Percentiles rank a stretch among this genome's conserved stretches.
Conservation (phyloP, 2,329 filamentous ascomycete species). For the Phialocephala subalpina region DNA sequence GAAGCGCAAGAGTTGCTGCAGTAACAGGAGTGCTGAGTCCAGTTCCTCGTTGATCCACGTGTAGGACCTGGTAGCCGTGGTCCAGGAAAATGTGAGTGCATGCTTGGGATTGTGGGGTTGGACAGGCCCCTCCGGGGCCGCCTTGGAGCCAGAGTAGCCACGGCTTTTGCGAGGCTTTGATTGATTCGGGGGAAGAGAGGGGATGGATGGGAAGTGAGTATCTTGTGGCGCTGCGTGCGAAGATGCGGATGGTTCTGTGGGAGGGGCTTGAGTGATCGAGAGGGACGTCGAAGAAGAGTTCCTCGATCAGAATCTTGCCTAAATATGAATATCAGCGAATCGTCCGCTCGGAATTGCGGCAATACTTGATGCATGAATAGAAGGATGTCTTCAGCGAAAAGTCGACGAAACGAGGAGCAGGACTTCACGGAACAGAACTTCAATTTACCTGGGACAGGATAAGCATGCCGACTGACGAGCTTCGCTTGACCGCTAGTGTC, state of each 20-base stretch:
- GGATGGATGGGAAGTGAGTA: neutral
- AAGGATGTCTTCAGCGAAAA: neutral
- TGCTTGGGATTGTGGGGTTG: neutral
- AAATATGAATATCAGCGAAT: neutral
- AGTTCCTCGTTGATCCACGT: neutral
- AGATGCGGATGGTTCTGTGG: neutral
- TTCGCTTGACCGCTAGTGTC: neutral
- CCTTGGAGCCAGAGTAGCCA: neutral
- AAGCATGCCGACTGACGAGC: neutral
- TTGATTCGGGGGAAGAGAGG: neutral
- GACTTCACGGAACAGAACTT: no score
- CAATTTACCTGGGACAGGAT: neutral
- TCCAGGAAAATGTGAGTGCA: neutral
- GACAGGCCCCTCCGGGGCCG: neutral
- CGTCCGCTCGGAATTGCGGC: neutral
- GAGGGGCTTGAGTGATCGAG: neutral
- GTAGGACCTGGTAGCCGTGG: neutral
- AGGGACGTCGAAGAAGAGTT: neutral
- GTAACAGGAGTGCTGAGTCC: neutral
- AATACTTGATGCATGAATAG: neutral
- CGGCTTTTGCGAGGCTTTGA: neutral
- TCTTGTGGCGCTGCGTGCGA: neutral
- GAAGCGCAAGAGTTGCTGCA: neutral
- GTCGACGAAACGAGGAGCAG: no score
- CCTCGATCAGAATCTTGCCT: neutral